Base-by-base conservation (phyloP, 306 rosid species). In the Cercis canadensis region DNA sequence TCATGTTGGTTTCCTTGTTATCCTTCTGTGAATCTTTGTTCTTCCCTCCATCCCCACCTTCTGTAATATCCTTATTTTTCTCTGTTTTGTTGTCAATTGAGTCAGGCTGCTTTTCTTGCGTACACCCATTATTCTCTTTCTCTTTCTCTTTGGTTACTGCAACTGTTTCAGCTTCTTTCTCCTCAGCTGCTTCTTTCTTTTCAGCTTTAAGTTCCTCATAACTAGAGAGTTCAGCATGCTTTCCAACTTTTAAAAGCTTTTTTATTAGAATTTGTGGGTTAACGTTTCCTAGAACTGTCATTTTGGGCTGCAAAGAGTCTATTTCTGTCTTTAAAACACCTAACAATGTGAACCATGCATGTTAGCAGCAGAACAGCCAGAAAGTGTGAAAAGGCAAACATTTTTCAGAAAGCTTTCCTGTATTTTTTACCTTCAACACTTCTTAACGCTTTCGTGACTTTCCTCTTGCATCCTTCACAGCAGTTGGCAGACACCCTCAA, bases 391-490 rank as follows among this genome's bases (percentile, higher is more conserved):
- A 34, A 43, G 36, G 2, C 46, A 37, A 49, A 12, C 4, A 40
- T 18, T 15, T 43, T 40, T 17, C 51, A 45, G 56, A 18, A 21
- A 10, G 50, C 21, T 46, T 46, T 49, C 36, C 17, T 32, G 0
- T 56, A 12, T 43, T 6, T 5, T 37, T 6, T 75, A 83, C 87
- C 87, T 46, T 78, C 84, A 56, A 71, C 57, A 43, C 59, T 57
- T 46, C 74, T 63, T 43, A 79, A 70, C 4, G 72, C 82, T 69
- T 72, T 79, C 47, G 75, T 83, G 37, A 75, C 74, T 72, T 78
- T 78, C 84, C 52, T 70, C 72, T 62, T 75, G 75, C 87, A 83
- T 16, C 87, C 84, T 55, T 83, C 81, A 51, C 84, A 83, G 79
- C 87, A 83, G 69, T 79, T 75, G 50, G 62, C 51, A 24, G 75